phyloP scores from a whole-genome alignment of 139 green algal genomes.

The Ettlia oleoabundans region DNA sequence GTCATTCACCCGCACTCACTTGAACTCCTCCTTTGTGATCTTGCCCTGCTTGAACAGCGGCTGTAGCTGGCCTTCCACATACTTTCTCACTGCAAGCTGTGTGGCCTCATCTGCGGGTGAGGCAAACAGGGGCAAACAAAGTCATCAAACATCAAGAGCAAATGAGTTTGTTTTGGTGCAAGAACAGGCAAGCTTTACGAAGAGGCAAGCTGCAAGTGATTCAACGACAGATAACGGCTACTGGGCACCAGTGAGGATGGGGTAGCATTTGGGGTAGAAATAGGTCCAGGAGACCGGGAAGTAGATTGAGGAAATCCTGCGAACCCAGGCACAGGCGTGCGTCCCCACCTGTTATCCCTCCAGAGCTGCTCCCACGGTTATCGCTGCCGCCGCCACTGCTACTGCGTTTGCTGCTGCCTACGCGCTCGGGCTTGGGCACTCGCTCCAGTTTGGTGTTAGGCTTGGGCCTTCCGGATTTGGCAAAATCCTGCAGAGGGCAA shows the following conservation, averaged over 20 bases:
- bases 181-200: too few relatives aligned
- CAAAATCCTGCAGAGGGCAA: neutral
- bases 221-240: too few relatives aligned
- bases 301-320: too few relatives aligned
- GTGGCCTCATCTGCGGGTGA: neutral
- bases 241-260: too few relatives aligned
- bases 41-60: conserved; percentile 39
- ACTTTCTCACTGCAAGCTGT: neutral
- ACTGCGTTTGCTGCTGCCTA: neutral
- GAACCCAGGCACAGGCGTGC: too few relatives aligned
- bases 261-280: too few relatives aligned
- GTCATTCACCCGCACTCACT: conserved; percentile 36
- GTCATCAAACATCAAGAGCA: too few relatives aligned
- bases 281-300: too few relatives aligned
- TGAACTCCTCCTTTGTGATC: conserved; percentile 63
- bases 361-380: neutral
- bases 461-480: conserved; percentile 15
- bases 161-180: too few relatives aligned
- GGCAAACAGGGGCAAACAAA: neutral
- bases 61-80: conserved; percentile 40
- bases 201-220: neutral
- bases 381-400: neutral
- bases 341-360: too few relatives aligned
- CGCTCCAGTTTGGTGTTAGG: conserved; percentile 22
- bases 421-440: neutral